Base-by-base conservation (phyloP, 2,329 filamentous ascomycete genomes). In the Pyrenophora graminea region DNA sequence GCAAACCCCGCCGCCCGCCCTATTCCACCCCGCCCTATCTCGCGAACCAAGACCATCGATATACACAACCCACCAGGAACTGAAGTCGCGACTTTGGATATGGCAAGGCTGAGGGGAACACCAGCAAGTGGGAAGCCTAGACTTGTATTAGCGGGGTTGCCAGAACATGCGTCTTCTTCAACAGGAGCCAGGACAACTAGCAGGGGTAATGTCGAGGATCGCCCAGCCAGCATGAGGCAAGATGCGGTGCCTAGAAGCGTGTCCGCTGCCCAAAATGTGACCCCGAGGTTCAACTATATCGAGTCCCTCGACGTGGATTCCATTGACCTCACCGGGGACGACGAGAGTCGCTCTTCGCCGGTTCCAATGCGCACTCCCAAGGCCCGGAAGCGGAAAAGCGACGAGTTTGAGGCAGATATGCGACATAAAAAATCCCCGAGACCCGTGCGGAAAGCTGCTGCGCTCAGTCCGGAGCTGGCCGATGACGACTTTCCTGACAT, bases 301-400 rank as follows among this genome's bases (percentile, higher is more conserved):
- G 53, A 63, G 36, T 30, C 43, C 9, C 48, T 58, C 7, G 62
- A 65, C 41, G 53, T 73, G 4, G 71, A 73, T 37, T 59, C 71
- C 7, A 73, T 75, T 19, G 72, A 75, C 42, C 58, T 75, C 30
- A 74, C 72, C 3, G 68, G 63, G 15, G 65, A 67, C 13, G 60
- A 61, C 17, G 58, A 64, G 3, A 32, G 13, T 6, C 53, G 33
- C 6, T 56, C 56, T 13, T 65, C 61, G 30, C 62, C 65, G 10
- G 56, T 57, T 32, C 56, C 58, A 12, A 47, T 36, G 19, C 55
- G 55, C 10, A 43, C 40, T 9, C 53, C 47, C 36, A 64, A 64
- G 31, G 58, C 66, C 25, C 73, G 72, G 48, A 80, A 79, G 61
- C 69, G 77, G 37, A 79, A 78, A 62, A 79, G 77, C 58, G 73